Evolutionary conservation across 306 rosid species (phyloP).

Genomic region (Prunus padus): DNA sequence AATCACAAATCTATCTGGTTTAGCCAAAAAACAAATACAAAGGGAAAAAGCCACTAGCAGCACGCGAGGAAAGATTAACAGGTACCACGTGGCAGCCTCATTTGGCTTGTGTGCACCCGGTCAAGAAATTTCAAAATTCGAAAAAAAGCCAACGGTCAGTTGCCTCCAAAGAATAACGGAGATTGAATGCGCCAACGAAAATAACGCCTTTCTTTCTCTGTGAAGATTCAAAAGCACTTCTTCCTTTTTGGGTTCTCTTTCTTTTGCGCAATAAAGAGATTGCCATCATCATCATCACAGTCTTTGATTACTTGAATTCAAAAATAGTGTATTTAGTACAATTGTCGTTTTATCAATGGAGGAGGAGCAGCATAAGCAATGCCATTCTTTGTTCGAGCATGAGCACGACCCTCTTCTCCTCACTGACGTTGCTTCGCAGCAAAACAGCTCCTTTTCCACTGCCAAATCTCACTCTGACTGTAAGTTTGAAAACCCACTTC

Average conservation of each 20-base stretch:
- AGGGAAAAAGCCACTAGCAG: background rate
- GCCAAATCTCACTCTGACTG: slow-evolving; percentile 25
- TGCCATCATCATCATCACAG: slow-evolving; percentile 4
- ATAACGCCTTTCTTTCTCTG: slow-evolving; percentile 22
- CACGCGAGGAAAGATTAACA: background rate
- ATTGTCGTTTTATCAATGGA: slow-evolving; percentile 40
- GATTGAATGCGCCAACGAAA: slow-evolving; percentile 29
- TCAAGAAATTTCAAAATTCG: slow-evolving; percentile 49
- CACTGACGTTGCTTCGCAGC: slow-evolving; percentile 47
- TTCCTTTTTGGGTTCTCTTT: background rate
- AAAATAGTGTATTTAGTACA: slow-evolving; percentile 28
- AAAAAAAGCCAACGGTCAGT: slow-evolving; percentile 49
- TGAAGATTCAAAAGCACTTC: slow-evolving; percentile 18
- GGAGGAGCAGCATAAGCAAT: slow-evolving; percentile 33
- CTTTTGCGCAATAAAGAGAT: background rate
- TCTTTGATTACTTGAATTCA: slow-evolving; percentile 27
- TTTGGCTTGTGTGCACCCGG: slow-evolving; percentile 34
- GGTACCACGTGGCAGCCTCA: slow-evolving; percentile 10
- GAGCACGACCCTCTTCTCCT: slow-evolving; percentile 64
- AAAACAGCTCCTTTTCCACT: slow-evolving; percentile 10
- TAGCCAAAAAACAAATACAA: background rate
- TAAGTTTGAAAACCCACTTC: slow-evolving; percentile 16
- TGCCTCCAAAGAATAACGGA: slow-evolving; percentile 19
- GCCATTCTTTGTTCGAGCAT: slow-evolving; percentile 9
- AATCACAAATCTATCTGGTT: too few species aligned